Conservation (phyloP, 208 protist species). For the Leishmania arabica region DNA sequence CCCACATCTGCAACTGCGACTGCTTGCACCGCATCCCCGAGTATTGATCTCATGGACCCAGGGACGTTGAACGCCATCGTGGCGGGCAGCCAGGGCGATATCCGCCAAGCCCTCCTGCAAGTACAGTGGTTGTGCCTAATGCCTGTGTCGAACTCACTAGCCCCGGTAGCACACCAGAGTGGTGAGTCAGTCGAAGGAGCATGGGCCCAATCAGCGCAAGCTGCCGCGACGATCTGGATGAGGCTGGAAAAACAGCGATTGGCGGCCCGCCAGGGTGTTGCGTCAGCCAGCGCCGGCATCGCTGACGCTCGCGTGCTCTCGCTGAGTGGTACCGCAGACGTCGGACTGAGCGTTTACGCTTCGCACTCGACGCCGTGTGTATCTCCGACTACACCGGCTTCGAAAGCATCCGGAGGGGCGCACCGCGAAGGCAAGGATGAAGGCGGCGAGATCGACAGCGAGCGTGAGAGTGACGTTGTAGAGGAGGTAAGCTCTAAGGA, state of each 20-base stretch:
- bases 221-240: conserved; percentile 12
- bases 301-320: not conserved
- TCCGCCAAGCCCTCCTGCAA: conserved; percentile 83
- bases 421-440: not conserved
- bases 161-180: not conserved
- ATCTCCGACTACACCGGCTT: not conserved
- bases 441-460: not conserved
- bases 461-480: not conserved
- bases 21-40: not conserved
- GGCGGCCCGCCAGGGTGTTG: not conserved
- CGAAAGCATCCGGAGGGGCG: not conserved
- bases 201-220: not conserved
- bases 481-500: not conserved
- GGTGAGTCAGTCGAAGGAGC: not conserved
- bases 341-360: not conserved
- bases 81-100: conserved; percentile 69
- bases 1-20: not conserved
- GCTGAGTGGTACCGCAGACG: not conserved
- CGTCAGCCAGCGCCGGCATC: not conserved
- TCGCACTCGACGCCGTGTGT: not conserved
- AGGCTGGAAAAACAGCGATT: conserved; percentile 19
- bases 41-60: conserved; percentile 12
- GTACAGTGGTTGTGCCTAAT: conserved; percentile 56
- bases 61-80: conserved; percentile 41
- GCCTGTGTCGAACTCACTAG: conserved; percentile 5